These are phyloP conservation scores for Malus hybrid DNA, from an alignment of 331 rosid genomes.

Conservation along the genomic window DNA sequence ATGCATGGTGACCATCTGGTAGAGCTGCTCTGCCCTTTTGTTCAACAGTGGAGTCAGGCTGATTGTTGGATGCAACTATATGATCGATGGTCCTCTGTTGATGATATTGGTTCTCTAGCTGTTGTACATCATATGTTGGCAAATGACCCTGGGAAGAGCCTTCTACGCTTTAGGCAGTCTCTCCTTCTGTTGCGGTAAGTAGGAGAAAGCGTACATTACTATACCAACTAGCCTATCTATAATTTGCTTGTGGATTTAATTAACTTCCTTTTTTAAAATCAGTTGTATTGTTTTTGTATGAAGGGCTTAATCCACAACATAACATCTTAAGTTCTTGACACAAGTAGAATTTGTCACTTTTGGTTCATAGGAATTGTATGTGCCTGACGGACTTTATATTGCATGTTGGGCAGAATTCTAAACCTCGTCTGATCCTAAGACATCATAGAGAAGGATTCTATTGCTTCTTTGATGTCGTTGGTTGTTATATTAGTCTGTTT, in stretches of 20 bases:
- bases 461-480: background rate
- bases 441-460: background rate
- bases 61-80: conserved; percentile 90
- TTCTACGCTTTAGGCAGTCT: conserved; percentile 72
- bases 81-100: conserved; percentile 79
- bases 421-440: background rate
- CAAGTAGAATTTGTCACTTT: background rate
- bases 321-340: background rate
- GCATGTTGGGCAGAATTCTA: background rate
- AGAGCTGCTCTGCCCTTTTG: conserved; percentile 59
- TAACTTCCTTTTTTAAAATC: background rate
- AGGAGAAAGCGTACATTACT: background rate
- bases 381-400: background rate
- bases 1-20: conserved; percentile 62
- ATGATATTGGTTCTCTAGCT: conserved; percentile 84
- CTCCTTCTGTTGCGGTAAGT: conserved; percentile 71
- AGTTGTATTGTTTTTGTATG: background rate
- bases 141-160: conserved; percentile 85
- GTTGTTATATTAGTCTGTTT: conserved; percentile 3
- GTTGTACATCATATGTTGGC: conserved; percentile 84
- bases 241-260: background rate
- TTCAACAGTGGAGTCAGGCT: conserved; percentile 65
- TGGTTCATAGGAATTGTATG: background rate
- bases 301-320: background rate
- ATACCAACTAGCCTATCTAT: background rate